Evolutionary conservation across 441 rosid species (phyloP).

Genomic region (Raphanus hybrid): DNA sequence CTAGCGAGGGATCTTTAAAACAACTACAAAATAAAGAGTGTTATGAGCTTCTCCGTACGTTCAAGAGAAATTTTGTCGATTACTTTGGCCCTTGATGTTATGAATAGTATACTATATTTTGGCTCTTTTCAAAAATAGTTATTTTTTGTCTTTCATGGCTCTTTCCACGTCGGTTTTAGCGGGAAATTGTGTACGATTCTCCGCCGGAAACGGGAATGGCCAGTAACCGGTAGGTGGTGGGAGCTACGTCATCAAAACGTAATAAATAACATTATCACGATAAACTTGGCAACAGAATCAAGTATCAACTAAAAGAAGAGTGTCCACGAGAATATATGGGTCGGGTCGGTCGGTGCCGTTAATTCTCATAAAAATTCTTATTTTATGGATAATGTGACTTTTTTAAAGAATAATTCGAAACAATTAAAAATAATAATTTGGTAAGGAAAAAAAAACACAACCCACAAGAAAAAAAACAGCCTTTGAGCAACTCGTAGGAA

Average conservation of each 20-base stretch:
- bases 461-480: constrained; percentile 32
- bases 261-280: constrained; percentile 39
- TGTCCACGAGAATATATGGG: constrained; percentile 39
- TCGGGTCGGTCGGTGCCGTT: constrained; percentile 28
- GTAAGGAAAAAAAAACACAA: background rate
- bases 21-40: background rate
- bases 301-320: constrained; percentile 16
- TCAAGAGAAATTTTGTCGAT: constrained; percentile 9
- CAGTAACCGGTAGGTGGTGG: constrained; percentile 34
- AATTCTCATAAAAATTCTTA: background rate
- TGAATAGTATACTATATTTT: background rate
- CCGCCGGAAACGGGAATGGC: constrained; percentile 46
- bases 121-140: background rate
- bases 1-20: constrained; percentile 23
- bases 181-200: constrained; percentile 46
- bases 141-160: background rate
- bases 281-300: constrained; percentile 7
- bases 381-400: constrained; percentile 6
- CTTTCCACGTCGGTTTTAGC: constrained; percentile 37
- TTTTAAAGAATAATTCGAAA: constrained; percentile 26
- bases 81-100: background rate
- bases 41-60: constrained; percentile 21
- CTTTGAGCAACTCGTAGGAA: constrained; percentile 42
- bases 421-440: background rate
- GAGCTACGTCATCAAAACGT: constrained; percentile 45